Conservation (phyloP, 2,329 filamentous ascomycete species). For the Immersiporthe knoxdaviesiana region DNA sequence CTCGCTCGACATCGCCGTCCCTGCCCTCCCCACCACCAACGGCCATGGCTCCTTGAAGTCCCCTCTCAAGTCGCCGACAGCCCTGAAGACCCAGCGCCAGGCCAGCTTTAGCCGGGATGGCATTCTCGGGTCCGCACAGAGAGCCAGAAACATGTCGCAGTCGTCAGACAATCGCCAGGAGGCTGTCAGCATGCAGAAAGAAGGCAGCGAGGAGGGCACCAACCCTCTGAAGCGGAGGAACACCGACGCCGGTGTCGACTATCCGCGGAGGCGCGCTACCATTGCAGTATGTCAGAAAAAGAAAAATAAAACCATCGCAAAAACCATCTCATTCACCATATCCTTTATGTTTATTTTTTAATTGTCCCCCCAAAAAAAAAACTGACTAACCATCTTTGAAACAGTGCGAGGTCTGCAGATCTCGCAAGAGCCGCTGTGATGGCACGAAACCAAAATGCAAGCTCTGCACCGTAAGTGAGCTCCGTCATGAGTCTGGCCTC, state of each 20-base stretch:
- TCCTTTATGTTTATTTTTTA: not conserved
- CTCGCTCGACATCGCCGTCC: conserved; percentile 51
- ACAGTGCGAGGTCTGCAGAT: conserved; percentile 80
- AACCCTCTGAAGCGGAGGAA: conserved; percentile 65
- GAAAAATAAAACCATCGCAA: no score
- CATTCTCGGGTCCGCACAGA: conserved; percentile 57
- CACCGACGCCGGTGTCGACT: conserved; percentile 64
- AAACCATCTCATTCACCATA: no score
- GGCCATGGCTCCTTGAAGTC: conserved; percentile 49
- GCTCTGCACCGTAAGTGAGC: conserved; percentile 62
- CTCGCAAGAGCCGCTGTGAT: conserved; percentile 78
- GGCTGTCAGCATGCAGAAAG: conserved; percentile 47
- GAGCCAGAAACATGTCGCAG: conserved; percentile 59
- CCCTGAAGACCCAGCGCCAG: conserved; percentile 51
- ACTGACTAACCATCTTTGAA: conserved; percentile 16
- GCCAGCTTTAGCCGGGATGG: conserved; percentile 58
- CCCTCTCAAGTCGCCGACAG: conserved; percentile 59
- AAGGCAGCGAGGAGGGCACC: conserved; percentile 54
- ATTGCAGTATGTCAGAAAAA: conserved; percentile 59
- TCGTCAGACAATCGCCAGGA: conserved; percentile 54
- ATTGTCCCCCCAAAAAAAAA: no score
- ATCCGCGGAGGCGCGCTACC: conserved; percentile 65
- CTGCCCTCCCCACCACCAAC: conserved; percentile 46
- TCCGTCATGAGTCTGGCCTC: not conserved
- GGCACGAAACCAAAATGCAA: conserved; percentile 82